Evolutionary conservation across 2,329 filamentous ascomycete species (phyloP).

Genomic region (Arthroderma sp.): DNA sequence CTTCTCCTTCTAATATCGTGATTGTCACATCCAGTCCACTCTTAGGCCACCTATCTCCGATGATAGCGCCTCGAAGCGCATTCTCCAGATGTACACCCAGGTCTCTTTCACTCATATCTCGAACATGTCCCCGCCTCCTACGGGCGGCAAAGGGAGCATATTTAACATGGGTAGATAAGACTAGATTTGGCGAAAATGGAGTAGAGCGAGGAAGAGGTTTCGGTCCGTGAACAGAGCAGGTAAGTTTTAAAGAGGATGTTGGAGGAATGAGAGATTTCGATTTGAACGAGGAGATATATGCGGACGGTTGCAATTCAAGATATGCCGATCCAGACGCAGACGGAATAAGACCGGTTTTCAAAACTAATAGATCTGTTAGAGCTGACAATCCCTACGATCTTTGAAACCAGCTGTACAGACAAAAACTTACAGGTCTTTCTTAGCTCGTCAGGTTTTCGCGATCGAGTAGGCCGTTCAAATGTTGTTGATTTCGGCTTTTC

Average conservation of each 20-base stretch:
- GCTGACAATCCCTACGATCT: conserved; percentile 6
- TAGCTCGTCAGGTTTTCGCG: conserved; percentile 55
- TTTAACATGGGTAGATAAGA: conserved; percentile 87
- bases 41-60: conserved; percentile 96
- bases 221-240: conserved; percentile 85
- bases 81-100: conserved; percentile 84
- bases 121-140: conserved; percentile 68
- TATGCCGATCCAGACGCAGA: conserved; percentile 87
- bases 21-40: conserved; percentile 91
- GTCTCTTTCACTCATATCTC: conserved; percentile 76
- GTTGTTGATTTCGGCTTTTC: conserved; percentile 34
- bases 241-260: conserved; percentile 68
- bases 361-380: conserved; percentile 40
- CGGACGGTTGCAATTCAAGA: conserved; percentile 38
- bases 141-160: conserved; percentile 89
- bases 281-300: conserved; percentile 30
- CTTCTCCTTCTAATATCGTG: conserved; percentile 85
- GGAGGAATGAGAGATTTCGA: conserved; percentile 37
- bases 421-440: conserved; percentile 58
- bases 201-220: conserved; percentile 79
- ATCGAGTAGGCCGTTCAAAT: conserved; percentile 39
- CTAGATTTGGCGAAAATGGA: conserved; percentile 81
- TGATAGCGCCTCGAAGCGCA: conserved; percentile 74
- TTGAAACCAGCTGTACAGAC: background rate
- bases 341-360: conserved; percentile 83